These are phyloP conservation scores for Aspergillus nidulans DNA, from an alignment of 495 filamentous ascomycete genomes.

Conservation along the genomic window DNA sequence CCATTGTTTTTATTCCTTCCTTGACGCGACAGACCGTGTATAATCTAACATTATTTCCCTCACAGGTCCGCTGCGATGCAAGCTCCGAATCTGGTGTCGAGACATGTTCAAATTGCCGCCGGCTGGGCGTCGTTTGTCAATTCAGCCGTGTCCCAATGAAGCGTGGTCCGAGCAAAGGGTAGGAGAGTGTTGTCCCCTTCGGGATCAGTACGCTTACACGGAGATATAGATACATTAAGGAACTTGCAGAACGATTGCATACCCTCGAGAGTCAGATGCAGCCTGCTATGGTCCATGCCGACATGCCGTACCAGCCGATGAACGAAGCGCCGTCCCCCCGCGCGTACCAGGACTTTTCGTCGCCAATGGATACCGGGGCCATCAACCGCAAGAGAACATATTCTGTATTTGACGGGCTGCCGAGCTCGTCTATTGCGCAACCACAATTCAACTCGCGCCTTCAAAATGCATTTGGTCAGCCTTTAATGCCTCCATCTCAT, in stretches of 20 bases:
- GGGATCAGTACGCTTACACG: slow-evolving; percentile 22
- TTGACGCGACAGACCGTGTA: slow-evolving; percentile 12
- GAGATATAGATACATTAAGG: slow-evolving; percentile 79
- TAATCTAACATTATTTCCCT: slow-evolving; percentile 20
- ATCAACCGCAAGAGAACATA: slow-evolving; percentile 53
- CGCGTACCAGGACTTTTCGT: slow-evolving; percentile 47
- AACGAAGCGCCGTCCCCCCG: slow-evolving; percentile 43
- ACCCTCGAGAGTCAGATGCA: slow-evolving; percentile 69
- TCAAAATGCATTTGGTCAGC: slow-evolving; percentile 36
- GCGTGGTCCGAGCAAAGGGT: slow-evolving; percentile 93
- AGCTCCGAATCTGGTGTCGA: slow-evolving; percentile 72
- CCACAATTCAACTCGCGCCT: slow-evolving; percentile 41
- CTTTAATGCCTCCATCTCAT: background rate
- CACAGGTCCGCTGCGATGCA: slow-evolving; percentile 84
- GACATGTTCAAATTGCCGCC: slow-evolving; percentile 81
- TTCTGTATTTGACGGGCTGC: slow-evolving; percentile 51
- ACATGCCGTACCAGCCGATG: slow-evolving; percentile 44
- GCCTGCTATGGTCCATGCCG: slow-evolving; percentile 41
- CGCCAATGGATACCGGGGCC: slow-evolving; percentile 37
- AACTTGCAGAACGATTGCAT: slow-evolving; percentile 83
- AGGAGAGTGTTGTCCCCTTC: slow-evolving; percentile 21
- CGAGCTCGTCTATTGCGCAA: slow-evolving; percentile 43
- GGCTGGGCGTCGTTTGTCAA: slow-evolving; percentile 71
- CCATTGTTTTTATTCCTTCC: slow-evolving; percentile 3
- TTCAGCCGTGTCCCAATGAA: slow-evolving; percentile 95